These are phyloP conservation scores for Clonostachys rosea DNA, from an alignment of 2,329 filamentous ascomycete species.

Conservation along the genomic window DNA sequence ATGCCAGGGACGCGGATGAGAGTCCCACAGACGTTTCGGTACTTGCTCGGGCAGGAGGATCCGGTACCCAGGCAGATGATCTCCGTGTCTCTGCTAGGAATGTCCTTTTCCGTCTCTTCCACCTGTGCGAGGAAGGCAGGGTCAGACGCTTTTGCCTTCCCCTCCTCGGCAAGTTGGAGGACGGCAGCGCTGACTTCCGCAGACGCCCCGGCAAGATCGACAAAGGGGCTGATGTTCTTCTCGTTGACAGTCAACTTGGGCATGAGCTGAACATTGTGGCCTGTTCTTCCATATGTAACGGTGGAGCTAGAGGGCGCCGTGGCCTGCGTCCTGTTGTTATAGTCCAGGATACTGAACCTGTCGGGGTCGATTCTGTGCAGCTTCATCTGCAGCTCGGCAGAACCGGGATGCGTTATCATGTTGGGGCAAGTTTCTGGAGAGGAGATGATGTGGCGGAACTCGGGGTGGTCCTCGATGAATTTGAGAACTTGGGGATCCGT, in stretches of 20 bases:
- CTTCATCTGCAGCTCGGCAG: constrained; percentile 61
- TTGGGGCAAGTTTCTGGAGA: constrained; percentile 73
- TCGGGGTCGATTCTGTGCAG: constrained; percentile 69
- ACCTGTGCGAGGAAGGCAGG: constrained; percentile 43
- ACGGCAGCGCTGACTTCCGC: constrained; percentile 15
- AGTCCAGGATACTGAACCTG: constrained; percentile 67
- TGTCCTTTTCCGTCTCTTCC: constrained; percentile 50
- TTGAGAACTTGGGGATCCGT: constrained; percentile 56
- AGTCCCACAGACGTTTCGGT: constrained; percentile 91
- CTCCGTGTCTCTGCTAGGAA: constrained; percentile 73
- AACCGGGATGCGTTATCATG: constrained; percentile 64
- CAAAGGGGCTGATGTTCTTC: constrained; percentile 36
- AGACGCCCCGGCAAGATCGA: constrained; percentile 31
- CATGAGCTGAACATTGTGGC: constrained; percentile 39
- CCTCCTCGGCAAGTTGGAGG: constrained; percentile 40
- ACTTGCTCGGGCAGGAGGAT: constrained; percentile 84
- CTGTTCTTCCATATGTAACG: constrained; percentile 33
- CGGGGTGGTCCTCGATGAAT: constrained; percentile 61
- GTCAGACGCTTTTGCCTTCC: constrained; percentile 31
- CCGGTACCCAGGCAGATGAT: constrained; percentile 88
- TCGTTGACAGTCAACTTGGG: constrained; percentile 40
- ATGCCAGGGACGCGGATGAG: constrained; percentile 77
- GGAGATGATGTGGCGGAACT: constrained; percentile 72
- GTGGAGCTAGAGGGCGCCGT: constrained; percentile 13
- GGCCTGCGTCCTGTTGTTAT: constrained; percentile 43